These are phyloP conservation scores for Colletotrichum orbiculare DNA, from an alignment of 2,329 filamentous ascomycete genomes.

Conservation along the genomic window DNA sequence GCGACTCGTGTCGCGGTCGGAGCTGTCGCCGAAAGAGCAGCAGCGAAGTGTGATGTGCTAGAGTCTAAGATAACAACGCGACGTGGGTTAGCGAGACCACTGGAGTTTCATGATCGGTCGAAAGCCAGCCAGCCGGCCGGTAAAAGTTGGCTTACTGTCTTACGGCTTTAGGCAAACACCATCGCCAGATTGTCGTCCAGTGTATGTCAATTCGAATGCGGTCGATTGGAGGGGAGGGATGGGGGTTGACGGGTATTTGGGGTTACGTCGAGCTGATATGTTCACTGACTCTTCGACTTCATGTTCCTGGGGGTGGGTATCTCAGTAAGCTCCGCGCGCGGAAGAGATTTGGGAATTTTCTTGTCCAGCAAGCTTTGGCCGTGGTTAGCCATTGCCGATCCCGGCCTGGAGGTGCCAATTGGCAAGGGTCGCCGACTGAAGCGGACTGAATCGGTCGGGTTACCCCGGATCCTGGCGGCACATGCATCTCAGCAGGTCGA, in stretches of 20 bases:
- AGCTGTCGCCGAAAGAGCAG: background rate
- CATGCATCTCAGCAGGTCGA: background rate
- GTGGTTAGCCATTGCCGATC: constrained; percentile 36
- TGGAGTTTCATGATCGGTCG: constrained; percentile 10
- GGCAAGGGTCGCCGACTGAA: constrained; percentile 21
- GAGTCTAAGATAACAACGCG: constrained; percentile 24
- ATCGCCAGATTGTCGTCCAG: background rate
- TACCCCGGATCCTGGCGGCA: constrained; percentile 28
- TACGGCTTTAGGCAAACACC: background rate
- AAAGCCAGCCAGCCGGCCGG: constrained; percentile 4
- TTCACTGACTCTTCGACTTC: constrained; percentile 12
- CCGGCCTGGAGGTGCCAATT: constrained; percentile 31
- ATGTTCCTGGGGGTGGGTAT: background rate
- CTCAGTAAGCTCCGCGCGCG: constrained; percentile 36
- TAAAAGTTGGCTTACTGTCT: constrained; percentile 19
- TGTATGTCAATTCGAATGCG: background rate
- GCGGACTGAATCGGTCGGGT: constrained; percentile 28
- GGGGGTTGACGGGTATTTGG: background rate
- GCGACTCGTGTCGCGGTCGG: background rate
- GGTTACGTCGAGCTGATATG: background rate
- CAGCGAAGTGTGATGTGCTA: constrained; percentile 17
- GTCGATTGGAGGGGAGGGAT: background rate
- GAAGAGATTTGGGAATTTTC: constrained; percentile 35
- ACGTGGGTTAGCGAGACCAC: constrained; percentile 38
- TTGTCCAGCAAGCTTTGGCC: constrained; percentile 25